phyloP scores from a whole-genome alignment of 176 grass and related monocot species.

The Eragrostis nindensis region DNA sequence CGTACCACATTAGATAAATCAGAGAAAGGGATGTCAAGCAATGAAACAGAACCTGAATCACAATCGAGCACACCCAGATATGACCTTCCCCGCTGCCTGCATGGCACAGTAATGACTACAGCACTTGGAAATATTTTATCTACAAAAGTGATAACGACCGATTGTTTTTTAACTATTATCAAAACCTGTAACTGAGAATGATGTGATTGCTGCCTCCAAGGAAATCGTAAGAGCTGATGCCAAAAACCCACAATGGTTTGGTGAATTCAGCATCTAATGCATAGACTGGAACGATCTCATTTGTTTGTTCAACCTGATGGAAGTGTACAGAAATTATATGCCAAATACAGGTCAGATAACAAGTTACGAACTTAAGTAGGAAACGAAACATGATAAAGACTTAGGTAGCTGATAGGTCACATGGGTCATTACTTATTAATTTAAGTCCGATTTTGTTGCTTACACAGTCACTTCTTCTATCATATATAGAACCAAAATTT shows the following conservation, averaged over 20 bases:
- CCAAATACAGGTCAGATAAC: constrained; percentile 10
- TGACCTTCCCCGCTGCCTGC: constrained; percentile 81
- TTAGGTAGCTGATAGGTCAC: neutral
- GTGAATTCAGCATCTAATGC: constrained; percentile 87
- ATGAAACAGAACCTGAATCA: constrained; percentile 70
- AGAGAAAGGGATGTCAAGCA: constrained; percentile 75
- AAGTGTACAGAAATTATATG: constrained; percentile 29
- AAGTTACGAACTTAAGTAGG: neutral
- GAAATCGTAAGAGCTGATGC: constrained; percentile 91
- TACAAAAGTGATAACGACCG: constrained; percentile 15
- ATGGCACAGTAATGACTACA: constrained; percentile 24
- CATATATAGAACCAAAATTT: constrained; percentile 19
- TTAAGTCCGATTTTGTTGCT: constrained; percentile 22
- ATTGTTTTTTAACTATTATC: constrained; percentile 34
- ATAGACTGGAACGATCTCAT: constrained; percentile 73
- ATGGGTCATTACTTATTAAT: neutral
- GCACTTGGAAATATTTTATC: constrained; percentile 26
- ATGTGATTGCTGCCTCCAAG: constrained; percentile 65
- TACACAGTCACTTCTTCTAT: neutral
- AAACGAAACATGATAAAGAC: neutral
- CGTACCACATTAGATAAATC: constrained; percentile 81
- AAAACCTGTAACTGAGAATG: constrained; percentile 91
- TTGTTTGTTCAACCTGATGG: constrained; percentile 72
- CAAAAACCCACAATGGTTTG: constrained; percentile 86
- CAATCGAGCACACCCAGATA: constrained; percentile 81